Evolutionary conservation across 2,329 filamentous ascomycete species (phyloP).

Genomic region (Neonectria neomacrospora): DNA sequence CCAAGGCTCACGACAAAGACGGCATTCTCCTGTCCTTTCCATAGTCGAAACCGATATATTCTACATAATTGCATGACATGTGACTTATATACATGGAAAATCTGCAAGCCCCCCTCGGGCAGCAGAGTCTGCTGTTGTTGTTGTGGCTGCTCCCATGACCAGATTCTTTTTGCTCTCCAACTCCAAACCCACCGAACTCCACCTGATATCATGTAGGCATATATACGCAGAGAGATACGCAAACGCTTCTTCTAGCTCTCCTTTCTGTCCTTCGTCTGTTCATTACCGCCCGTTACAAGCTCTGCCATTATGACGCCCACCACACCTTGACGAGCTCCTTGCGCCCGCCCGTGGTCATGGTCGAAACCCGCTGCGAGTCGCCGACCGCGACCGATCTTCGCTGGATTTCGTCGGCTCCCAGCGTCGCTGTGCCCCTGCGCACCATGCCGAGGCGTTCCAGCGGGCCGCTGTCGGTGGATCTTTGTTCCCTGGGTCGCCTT

Average conservation of each 20-base stretch:
- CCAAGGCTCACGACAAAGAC: neutral
- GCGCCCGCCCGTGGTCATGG: conserved; percentile 33
- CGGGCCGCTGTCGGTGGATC: conserved; percentile 12
- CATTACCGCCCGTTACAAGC: conserved; percentile 16
- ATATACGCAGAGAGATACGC: conserved; percentile 5
- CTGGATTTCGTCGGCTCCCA: conserved; percentile 32
- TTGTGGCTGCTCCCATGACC: neutral
- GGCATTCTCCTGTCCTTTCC: neutral
- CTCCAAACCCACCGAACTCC: conserved; percentile 7
- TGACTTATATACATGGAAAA: conserved; percentile 13
- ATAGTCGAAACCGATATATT: neutral
- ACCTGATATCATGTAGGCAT: conserved; percentile 16
- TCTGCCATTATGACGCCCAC: conserved; percentile 32
- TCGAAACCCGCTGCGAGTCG: conserved; percentile 12
- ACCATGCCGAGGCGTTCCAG: conserved; percentile 35
- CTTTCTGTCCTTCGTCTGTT: neutral
- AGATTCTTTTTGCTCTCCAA: neutral
- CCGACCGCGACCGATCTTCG: conserved; percentile 36
- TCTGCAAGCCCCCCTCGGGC: neutral
- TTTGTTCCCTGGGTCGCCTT: neutral
- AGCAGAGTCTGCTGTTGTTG: neutral
- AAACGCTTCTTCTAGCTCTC: neutral
- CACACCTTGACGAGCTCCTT: conserved; percentile 44
- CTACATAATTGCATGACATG: conserved; percentile 5
- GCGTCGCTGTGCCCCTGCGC: conserved; percentile 32